Evolutionary conservation across 441 rosid genomes (phyloP).

Genomic region (Hypseocharis bilobata): DNA sequence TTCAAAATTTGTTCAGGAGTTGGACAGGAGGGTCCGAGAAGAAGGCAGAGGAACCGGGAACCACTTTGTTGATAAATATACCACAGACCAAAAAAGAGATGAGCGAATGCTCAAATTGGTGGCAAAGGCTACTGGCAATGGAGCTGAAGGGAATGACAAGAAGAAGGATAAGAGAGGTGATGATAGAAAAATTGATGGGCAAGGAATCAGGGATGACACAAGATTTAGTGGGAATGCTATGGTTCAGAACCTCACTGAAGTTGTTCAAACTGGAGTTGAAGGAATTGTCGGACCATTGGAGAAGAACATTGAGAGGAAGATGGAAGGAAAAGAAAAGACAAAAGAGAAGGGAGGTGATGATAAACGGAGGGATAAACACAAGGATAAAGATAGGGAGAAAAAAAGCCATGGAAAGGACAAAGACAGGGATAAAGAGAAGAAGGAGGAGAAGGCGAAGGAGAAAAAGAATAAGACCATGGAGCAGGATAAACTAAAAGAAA

Average conservation of each 20-base stretch:
- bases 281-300: conserved; percentile 11
- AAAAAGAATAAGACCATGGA: conserved; percentile 22
- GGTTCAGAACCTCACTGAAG: conserved; percentile 19
- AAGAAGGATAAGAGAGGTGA: conserved; percentile 18
- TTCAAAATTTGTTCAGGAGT: conserved; percentile 26
- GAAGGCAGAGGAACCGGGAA: conserved; percentile 26
- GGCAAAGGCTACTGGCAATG: conserved; percentile 19
- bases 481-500: conserved; percentile 30
- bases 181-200: conserved; percentile 22
- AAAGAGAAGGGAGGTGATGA: conserved; percentile 27
- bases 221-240: conserved; percentile 21
- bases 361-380: conserved; percentile 26
- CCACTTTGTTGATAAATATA: conserved; percentile 23
- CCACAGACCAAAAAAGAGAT: conserved; percentile 17
- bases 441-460: conserved; percentile 24
- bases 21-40: conserved; percentile 28
- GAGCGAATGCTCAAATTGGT: conserved; percentile 23
- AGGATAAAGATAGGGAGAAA: conserved; percentile 20
- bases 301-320: conserved; percentile 18
- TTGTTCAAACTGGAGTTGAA: conserved; percentile 16
- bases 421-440: conserved; percentile 10
- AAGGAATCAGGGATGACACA: conserved; percentile 20
- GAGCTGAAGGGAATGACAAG: conserved; percentile 27
- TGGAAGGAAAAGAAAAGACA: conserved; percentile 28
- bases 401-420: conserved; percentile 16